Conservation (phyloP, 2,329 filamentous ascomycete genomes). For the Paecilomyces sp. region DNA sequence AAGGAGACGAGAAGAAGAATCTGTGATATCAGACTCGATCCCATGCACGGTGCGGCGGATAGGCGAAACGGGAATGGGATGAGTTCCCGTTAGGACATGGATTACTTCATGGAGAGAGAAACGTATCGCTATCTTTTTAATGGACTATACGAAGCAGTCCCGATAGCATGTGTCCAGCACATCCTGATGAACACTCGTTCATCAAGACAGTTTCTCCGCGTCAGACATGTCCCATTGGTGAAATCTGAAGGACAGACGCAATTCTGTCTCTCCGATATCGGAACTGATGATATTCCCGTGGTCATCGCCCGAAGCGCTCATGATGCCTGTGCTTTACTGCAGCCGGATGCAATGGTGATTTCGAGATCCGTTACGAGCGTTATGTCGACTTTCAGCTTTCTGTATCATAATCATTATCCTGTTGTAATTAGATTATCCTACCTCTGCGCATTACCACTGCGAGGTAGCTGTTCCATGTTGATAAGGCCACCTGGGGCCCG, state of each 20-base stretch:
- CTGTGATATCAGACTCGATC: constrained; percentile 15
- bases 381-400: background rate
- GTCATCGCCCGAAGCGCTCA: background rate
- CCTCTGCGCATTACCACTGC: background rate
- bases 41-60: background rate
- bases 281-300: background rate
- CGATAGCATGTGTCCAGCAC: too few species aligned
- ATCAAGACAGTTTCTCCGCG: background rate
- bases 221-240: background rate
- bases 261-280: background rate
- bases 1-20: constrained; percentile 28
- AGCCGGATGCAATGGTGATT: background rate
- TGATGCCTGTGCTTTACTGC: background rate
- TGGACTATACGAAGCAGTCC: background rate
- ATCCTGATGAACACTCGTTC: background rate
- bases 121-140: background rate
- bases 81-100: background rate
- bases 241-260: background rate
- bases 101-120: background rate
- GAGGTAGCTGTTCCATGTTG: background rate
- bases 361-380: background rate
- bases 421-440: background rate
- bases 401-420: background rate
- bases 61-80: background rate
- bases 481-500: background rate